Percentiles rank a stretch among this genome's conserved stretches.
Evolutionary conservation across 192 early-diverging fungal genomes (phyloP).

Genomic region (Backusella liffmaniae): DNA sequence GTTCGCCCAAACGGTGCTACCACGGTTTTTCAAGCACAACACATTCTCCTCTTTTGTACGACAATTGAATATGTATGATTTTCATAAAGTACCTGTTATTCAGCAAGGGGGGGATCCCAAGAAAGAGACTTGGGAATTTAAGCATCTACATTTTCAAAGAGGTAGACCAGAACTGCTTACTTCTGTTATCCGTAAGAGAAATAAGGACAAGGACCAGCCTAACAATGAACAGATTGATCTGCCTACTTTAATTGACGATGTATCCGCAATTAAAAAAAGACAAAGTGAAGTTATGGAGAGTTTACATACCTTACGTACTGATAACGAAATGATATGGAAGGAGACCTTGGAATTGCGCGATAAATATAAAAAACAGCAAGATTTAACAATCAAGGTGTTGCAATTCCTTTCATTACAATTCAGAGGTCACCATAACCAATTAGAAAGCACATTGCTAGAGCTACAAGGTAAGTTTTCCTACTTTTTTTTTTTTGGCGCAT

Average conservation of each 20-base stretch:
- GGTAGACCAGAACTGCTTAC: constrained; percentile 85
- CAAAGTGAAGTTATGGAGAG: constrained; percentile 86
- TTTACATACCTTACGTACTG: constrained; percentile 83
- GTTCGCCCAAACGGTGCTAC: constrained; percentile 79
- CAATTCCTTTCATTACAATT: constrained; percentile 70
- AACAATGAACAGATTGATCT: constrained; percentile 39
- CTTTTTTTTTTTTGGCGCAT: background rate
- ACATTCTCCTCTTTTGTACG: constrained; percentile 90
- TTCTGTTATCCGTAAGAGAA: constrained; percentile 83
- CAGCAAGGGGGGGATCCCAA: constrained; percentile 85
- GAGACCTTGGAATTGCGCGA: constrained; percentile 72
- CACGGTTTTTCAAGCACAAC: constrained; percentile 90
- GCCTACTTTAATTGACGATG: constrained; percentile 63
- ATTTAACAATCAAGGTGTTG: constrained; percentile 90
- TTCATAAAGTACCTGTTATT: constrained; percentile 93
- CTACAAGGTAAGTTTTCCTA: background rate
- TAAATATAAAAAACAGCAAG: constrained; percentile 81
- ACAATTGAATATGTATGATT: constrained; percentile 95
- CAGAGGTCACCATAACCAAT: background rate
- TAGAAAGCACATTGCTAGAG: background rate
- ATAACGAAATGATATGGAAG: constrained; percentile 87
- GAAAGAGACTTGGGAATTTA: constrained; percentile 90
- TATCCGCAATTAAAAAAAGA: constrained; percentile 85
- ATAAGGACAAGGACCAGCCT: constrained; percentile 36
- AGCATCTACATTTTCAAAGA: constrained; percentile 84